Percentiles rank a stretch among this genome's conserved stretches.
Conservation (phyloP, 2,329 filamentous ascomycete species). For the Ceratocystis colombiana region DNA sequence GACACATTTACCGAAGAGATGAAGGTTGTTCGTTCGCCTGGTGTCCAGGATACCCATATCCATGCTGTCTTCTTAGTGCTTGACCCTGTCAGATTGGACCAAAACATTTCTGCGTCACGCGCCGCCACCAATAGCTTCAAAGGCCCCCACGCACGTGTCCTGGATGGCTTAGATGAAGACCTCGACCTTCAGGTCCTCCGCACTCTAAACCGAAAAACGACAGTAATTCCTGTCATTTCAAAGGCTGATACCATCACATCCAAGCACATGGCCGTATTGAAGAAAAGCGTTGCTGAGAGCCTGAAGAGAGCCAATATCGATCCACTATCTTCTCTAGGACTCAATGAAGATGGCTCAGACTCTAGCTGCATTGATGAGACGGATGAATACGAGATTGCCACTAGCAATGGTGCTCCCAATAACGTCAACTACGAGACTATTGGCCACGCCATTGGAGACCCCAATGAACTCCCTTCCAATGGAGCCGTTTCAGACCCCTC, state of each 20-base stretch:
- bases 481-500: conserved; percentile 33
- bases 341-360: conserved; percentile 62
- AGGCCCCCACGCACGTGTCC: conserved; percentile 34
- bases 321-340: conserved; percentile 72
- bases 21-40: conserved; percentile 88
- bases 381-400: conserved; percentile 36
- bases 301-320: conserved; percentile 79
- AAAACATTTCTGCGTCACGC: conserved; percentile 62
- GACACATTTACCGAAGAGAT: conserved; percentile 96
- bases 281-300: conserved; percentile 80
- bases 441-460: conserved; percentile 34
- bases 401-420: conserved; percentile 28
- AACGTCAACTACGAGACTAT: conserved; percentile 41
- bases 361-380: conserved; percentile 47
- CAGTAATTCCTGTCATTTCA: conserved; percentile 86
- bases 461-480: conserved; percentile 30
- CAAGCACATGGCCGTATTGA: conserved; percentile 84
- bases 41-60: conserved; percentile 90
- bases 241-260: conserved; percentile 97
- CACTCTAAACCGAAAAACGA: conserved; percentile 83
- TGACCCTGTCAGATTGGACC: conserved; percentile 75
- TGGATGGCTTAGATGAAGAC: conserved; percentile 72
- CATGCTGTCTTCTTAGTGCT: conserved; percentile 90
- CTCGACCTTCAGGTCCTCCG: conserved; percentile 85
- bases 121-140: conserved; percentile 40